Conservation (phyloP, 2,329 filamentous ascomycete genomes). For the Davidsoniella eucalypti region DNA sequence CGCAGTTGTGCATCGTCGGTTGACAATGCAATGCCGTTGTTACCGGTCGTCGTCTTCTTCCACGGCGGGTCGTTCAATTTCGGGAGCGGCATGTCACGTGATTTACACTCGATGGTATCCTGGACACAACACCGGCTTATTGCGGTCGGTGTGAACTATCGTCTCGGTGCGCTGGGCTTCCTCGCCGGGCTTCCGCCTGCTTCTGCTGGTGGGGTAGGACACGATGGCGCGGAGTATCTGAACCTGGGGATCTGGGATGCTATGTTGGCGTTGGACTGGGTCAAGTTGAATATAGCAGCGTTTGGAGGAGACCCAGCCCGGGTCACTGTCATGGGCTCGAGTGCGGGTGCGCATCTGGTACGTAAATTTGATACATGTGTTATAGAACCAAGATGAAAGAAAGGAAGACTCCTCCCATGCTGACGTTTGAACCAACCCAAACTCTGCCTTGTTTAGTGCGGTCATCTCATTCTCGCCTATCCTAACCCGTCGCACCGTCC, state of each 20-base stretch:
- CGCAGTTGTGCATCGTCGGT: constrained; percentile 19
- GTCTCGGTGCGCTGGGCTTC: constrained; percentile 54
- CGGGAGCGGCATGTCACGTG: constrained; percentile 34
- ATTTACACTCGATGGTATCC: constrained; percentile 44
- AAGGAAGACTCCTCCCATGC: too few species aligned
- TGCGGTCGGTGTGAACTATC: constrained; percentile 44
- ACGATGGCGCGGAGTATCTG: constrained; percentile 23
- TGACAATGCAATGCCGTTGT: constrained; percentile 13
- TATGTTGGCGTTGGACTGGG: constrained; percentile 40
- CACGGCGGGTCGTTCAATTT: constrained; percentile 49
- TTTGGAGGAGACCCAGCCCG: constrained; percentile 44
- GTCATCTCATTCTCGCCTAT: constrained; percentile 47
- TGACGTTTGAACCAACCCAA: background rate
- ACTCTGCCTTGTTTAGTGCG: constrained; percentile 29
- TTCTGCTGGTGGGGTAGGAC: too few species aligned
- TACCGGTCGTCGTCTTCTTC: constrained; percentile 40
- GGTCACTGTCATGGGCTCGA: constrained; percentile 45
- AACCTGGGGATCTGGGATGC: constrained; percentile 53
- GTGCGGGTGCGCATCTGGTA: constrained; percentile 46
- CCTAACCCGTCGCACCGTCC: constrained; percentile 24
- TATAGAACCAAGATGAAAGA: too few species aligned
- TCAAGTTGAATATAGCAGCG: constrained; percentile 37
- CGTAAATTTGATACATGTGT: constrained; percentile 8
- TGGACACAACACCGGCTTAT: constrained; percentile 37
- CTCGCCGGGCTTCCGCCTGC: constrained; percentile 29